Evolutionary conservation across 495 filamentous ascomycete species (phyloP), one percentile per base, ranked within the genome.

Genomic region (Thermothielavioides terrestris): DNA sequence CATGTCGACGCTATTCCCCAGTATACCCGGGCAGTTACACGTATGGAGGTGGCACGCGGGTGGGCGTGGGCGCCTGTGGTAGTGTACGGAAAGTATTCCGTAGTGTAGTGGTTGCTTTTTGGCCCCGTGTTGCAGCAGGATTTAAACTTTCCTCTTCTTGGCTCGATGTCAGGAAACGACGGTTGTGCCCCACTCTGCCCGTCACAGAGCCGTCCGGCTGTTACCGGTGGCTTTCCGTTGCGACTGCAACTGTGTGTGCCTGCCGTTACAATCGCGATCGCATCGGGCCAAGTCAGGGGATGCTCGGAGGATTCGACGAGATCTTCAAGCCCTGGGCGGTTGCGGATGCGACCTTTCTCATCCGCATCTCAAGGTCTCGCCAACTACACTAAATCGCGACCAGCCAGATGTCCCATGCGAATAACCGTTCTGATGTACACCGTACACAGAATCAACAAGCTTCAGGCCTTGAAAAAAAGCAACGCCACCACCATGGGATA

Each of bases 211-310:
- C 55, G 41, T 49, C 50, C 49, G 57, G 60, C 54, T 54, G 55
- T 49, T 58, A 58, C 64, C 60, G 60, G 62, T 67, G 60, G 64
- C 62, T 65, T 49, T 61, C 54, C 36, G 57, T 55, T 67, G 53
- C 59, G 42, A 65, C 35, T 52, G 41, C 49, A 37, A 45, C 42
- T 54, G 60, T 53, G 26, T 38, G 35, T 32, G 6, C 53, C 49
- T 61, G 59, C 57, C 58, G 65, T 68, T 68, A 51, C 65, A 68
- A 59, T 59, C 53, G 54, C 58, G 61, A 62, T 62, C 61, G 62
- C 53, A 65, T 67, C 63, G 58, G 65, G 64, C 28, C 51, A 63
- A 67, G 60, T 65, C 62, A 65, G 60, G 60, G 64, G 62, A 54
- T 51, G 39, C 34, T 42, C 55, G 42, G 50, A 52, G 49, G 50